Evolutionary conservation across 345 rosid species (phyloP), one percentile per base, ranked within the genome.

Genomic region (Camelina laxa): DNA sequence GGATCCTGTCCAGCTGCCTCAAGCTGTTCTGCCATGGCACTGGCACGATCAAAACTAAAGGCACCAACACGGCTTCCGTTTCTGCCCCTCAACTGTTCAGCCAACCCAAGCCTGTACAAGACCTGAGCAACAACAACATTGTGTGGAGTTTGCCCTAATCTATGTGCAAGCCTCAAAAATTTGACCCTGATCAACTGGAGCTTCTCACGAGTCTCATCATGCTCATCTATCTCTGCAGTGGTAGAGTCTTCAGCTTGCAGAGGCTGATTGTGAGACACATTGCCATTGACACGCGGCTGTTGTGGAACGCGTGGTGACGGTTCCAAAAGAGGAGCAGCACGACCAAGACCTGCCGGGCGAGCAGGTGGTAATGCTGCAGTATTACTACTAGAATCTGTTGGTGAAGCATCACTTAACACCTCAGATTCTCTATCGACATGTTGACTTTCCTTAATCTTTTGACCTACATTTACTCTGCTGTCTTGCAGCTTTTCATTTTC

Each of bases 91-190:
- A 92, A 83, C 87, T 95, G 99, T 82, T 95, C 99, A 13, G 99
- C 99, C 63, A 95, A 81, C 68, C 98, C 99, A 67, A 95, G 84
- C 78, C 99, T 86, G 82, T 96, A 96, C 67, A 96, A 79, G 77
- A 96, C 99, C 87, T 96, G 99, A 16, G 99, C 98, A 76, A 96
- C 99, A 21, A 96, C 97, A 56, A 96, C 99, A 80, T 96, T 96
- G 77, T 96, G 99, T 7, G 99, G 99, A 45, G 97, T 92, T 82
- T 92, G 99, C 73, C 99, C 98, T 61, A 96, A 91, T 85, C 99
- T 88, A 80, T 84, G 91, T 0, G 99, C 92, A 75, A 96, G 96
- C 80, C 99, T 85, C 85, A 96, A 79, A 85, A 96, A 96, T 79
- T 95, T 95, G 38, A 95, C 97, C 79, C 99, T 84, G 64, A 92